Evolutionary conservation across 2,329 filamentous ascomycete species (phyloP).

Genomic region (Penicillium decumbens): DNA sequence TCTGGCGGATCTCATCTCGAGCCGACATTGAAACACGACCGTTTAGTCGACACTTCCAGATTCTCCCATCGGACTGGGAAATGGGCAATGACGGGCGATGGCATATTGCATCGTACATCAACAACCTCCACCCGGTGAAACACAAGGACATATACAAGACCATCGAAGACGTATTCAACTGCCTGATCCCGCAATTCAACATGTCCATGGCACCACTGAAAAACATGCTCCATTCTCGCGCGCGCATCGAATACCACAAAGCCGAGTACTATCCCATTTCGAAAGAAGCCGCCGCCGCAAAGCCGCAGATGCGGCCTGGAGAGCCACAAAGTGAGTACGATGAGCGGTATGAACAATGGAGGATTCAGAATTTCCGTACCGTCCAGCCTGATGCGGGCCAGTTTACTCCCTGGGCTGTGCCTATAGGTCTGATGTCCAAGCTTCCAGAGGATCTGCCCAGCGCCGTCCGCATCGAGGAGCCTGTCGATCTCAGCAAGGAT

Average conservation of each 20-base stretch:
- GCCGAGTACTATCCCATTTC: constrained; percentile 27
- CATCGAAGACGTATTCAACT: constrained; percentile 37
- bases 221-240: constrained; percentile 30
- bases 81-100: constrained; percentile 26
- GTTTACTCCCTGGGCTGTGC: constrained; percentile 32
- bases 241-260: constrained; percentile 30
- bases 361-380: constrained; percentile 17
- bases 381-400: constrained; percentile 28
- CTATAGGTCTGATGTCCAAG: constrained; percentile 25
- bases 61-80: constrained; percentile 43
- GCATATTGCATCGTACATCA: constrained; percentile 43
- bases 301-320: constrained; percentile 11
- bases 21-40: constrained; percentile 28
- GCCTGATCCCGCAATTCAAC: constrained; percentile 26
- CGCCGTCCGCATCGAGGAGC: constrained; percentile 25
- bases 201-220: constrained; percentile 30
- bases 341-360: constrained; percentile 24
- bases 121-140: constrained; percentile 43
- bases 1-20: constrained; percentile 27
- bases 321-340: constrained; percentile 25
- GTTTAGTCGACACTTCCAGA: constrained; percentile 42
- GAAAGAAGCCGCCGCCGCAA: constrained; percentile 13
- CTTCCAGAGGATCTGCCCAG: constrained; percentile 24
- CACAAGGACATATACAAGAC: constrained; percentile 34
- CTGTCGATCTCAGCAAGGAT: constrained; percentile 31